phyloP scores from a whole-genome alignment of 441 rosid species.

The Rhodomyrtus psidioides region DNA sequence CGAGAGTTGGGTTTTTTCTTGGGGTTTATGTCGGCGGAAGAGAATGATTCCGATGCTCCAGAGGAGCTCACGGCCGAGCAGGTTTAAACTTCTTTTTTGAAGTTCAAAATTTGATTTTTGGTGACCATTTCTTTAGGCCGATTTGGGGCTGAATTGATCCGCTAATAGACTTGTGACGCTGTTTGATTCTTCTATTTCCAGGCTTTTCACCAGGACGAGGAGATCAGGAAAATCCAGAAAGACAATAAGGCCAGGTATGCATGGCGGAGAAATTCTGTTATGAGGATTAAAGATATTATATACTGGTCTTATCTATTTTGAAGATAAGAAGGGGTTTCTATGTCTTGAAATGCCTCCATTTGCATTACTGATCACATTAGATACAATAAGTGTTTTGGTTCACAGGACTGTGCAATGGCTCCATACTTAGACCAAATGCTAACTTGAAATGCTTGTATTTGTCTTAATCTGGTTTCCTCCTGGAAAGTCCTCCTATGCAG shows the following conservation, averaged over 20 bases:
- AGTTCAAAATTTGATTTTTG: not conserved
- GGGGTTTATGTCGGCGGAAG: conserved; percentile 18
- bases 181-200: conserved; percentile 10
- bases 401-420: not conserved
- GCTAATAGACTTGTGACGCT: not conserved
- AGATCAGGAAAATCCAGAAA: conserved; percentile 45
- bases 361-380: not conserved
- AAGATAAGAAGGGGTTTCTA: not conserved
- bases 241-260: conserved; percentile 57
- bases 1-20: not conserved
- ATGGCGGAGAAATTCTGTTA: not conserved
- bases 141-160: not conserved
- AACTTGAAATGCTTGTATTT: not conserved
- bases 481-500: not conserved
- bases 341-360: not conserved
- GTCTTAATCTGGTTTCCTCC: not conserved
- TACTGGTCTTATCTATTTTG: not conserved
- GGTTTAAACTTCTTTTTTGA: conserved; percentile 20
- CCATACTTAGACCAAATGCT: not conserved
- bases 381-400: not conserved
- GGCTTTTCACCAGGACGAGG: conserved; percentile 58
- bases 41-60: conserved; percentile 58
- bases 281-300: not conserved
- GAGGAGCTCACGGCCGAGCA: conserved; percentile 79
- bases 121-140: not conserved